Base-by-base conservation (phyloP, 495 filamentous ascomycete species). In the Neurospora sp. region DNA sequence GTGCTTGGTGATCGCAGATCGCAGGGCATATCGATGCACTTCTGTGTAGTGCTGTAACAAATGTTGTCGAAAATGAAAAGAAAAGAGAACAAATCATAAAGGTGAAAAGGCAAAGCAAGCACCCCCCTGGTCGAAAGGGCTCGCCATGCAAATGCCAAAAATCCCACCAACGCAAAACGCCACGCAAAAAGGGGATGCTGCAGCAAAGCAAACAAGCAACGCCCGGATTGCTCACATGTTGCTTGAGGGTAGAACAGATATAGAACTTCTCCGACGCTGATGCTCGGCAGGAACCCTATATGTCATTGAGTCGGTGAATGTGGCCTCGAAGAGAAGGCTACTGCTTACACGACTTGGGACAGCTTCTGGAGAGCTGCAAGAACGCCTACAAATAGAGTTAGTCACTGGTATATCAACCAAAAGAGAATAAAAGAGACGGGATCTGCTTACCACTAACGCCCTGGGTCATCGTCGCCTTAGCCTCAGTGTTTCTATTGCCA, bases 401-500 rank as follows among this genome's bases (percentile, higher is more conserved):
- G 72, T 27, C n/a, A 14, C 7, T 68, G 45, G 40, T n/a, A 73
- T n/a, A 9, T 40, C 40, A 61, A 69, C 68, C 20, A 20, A 72
- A 40, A 17, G 70, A 65, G 73, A 45, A 39, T 70, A 65, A 74
- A 45, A 39, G 40, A 37, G 44, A 65, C 72, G 69, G 27, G 17
- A 9, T 74, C 35, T 73, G 83, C 87, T 79, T 80, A 92, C 94
- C 94, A 78, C 93, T 96, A 48, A 97, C 93, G 74, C 94, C 94
- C 81, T 95, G 92, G 3, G 93, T 94, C 76, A 97, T 77, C 3
- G 94, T 97, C 17, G 90, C 89, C 73, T 88, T 90, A 10, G 94
- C 94, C 81, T 96, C 92, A 0, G 94, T 97, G 81, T 93, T 96
- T 65, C 94, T 84, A 75, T 85, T 91, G 17, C 94, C 94, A 70